These are phyloP conservation scores for Dissophora globulifera DNA, from an alignment of 192 early-diverging fungal species.

Conservation along the genomic window DNA sequence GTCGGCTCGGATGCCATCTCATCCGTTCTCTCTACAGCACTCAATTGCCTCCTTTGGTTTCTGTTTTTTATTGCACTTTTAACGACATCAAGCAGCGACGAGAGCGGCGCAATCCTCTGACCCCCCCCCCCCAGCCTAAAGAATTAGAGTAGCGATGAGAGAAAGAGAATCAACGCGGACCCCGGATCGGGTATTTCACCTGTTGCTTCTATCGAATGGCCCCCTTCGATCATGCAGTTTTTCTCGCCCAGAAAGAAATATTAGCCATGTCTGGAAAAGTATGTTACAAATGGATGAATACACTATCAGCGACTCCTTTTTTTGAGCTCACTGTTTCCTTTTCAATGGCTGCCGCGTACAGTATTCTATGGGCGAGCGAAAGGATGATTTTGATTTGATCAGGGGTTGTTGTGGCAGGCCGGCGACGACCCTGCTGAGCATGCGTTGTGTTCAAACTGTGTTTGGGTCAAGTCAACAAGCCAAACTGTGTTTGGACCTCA, in stretches of 20 bases:
- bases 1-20: conserved; percentile 18
- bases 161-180: too few relatives aligned
- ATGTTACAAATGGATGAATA: conserved; percentile 4
- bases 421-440: conserved; percentile 8
- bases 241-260: too few relatives aligned
- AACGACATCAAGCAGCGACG: not conserved
- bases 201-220: too few relatives aligned
- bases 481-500: conserved; percentile 54
- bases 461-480: conserved; percentile 50
- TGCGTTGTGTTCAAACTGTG: conserved; percentile 50
- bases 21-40: too few relatives aligned
- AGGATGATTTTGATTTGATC: conserved; percentile 5
- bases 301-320: too few relatives aligned
- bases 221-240: too few relatives aligned
- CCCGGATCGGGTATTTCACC: too few relatives aligned
- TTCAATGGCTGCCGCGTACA: not conserved
- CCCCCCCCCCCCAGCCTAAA: too few relatives aligned
- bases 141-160: too few relatives aligned
- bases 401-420: not conserved
- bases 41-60: not conserved
- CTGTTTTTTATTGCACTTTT: not conserved
- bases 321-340: too few relatives aligned
- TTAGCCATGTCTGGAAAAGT: not conserved
- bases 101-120: too few relatives aligned
- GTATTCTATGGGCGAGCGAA: not conserved